phyloP scores from a whole-genome alignment of 2,329 filamentous ascomycete species.

The Fusarium setosum region DNA sequence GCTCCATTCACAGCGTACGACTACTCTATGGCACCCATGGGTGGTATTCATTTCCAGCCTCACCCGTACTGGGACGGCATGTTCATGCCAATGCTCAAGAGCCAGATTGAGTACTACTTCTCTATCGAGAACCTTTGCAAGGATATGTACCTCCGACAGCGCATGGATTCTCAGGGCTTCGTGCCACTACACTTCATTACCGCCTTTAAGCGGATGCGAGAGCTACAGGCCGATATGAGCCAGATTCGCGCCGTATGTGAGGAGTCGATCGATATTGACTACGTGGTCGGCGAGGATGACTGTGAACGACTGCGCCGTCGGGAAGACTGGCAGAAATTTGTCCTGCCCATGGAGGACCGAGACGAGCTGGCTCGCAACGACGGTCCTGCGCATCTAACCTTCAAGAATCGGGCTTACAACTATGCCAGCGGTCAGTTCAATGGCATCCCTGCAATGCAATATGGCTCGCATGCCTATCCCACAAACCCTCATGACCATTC shows the following conservation, averaged over 20 bases:
- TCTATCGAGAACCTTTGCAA: slow-evolving; percentile 96
- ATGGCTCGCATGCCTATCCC: slow-evolving; percentile 46
- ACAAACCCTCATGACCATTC: slow-evolving; percentile 40
- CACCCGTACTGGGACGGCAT: slow-evolving; percentile 66
- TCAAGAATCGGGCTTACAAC: slow-evolving; percentile 49
- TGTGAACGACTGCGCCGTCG: slow-evolving; percentile 81
- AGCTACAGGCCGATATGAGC: slow-evolving; percentile 69
- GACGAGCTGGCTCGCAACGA: slow-evolving; percentile 79
- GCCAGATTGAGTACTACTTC: slow-evolving; percentile 90
- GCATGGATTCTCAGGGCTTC: slow-evolving; percentile 97
- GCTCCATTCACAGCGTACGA: slow-evolving; percentile 52
- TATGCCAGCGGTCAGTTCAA: slow-evolving; percentile 45
- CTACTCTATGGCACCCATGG: slow-evolving; percentile 54
- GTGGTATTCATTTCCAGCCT: slow-evolving; percentile 48
- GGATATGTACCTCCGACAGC: slow-evolving; percentile 85
- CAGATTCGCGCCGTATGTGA: slow-evolving; percentile 81
- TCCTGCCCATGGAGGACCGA: slow-evolving; percentile 77
- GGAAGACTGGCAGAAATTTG: slow-evolving; percentile 83
- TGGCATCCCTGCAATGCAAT: slow-evolving; percentile 46
- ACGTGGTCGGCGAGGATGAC: slow-evolving; percentile 79
- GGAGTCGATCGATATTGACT: slow-evolving; percentile 78
- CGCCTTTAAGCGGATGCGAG: slow-evolving; percentile 79
- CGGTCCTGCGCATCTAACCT: slow-evolving; percentile 63
- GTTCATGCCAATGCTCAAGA: slow-evolving; percentile 55
- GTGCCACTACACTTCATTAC: slow-evolving; percentile 84